Conservation (phyloP, 2,329 filamentous ascomycete genomes). For the Aureobasidium sp. region DNA sequence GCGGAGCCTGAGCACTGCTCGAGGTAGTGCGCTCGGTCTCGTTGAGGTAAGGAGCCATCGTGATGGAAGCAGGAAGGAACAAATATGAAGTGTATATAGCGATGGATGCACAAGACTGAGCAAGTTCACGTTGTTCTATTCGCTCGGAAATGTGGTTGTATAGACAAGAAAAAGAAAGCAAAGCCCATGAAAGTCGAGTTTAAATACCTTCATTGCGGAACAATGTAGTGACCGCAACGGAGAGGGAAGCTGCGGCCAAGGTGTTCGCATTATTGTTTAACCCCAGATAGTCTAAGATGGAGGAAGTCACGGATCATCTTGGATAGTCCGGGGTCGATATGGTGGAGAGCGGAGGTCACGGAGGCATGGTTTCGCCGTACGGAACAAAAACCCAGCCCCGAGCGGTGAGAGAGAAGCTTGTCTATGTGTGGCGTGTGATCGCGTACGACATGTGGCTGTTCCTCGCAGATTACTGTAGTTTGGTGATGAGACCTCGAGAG, state of each 20-base stretch:
- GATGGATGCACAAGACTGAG: not conserved
- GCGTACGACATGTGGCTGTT: not conserved
- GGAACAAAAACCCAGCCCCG: not conserved
- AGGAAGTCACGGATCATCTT: constrained; percentile 5
- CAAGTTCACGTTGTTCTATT: not conserved
- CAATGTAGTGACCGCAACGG: constrained; percentile 6
- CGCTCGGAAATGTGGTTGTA: not conserved
- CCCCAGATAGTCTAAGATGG: not conserved
- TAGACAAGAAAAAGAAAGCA: not conserved
- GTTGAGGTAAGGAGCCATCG: constrained; percentile 93
- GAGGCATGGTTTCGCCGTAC: constrained; percentile 14
- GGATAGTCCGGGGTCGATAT: not conserved
- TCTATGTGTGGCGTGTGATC: not conserved
- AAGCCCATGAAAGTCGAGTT: not conserved
- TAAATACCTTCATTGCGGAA: constrained; percentile 12
- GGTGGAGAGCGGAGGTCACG: constrained; percentile 9
- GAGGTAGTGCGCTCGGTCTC: constrained; percentile 42
- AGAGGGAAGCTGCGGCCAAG: not conserved
- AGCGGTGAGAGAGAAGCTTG: constrained; percentile 2
- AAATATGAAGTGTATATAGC: not conserved
- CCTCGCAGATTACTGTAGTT: constrained; percentile 1
- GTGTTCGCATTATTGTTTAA: constrained; percentile 13
- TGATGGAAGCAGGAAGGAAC: constrained; percentile 19
- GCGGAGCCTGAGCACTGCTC: constrained; percentile 20
- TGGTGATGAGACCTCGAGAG: not conserved